These are phyloP conservation scores for Aciculoconidium aculeatum DNA, from an alignment of 805 yeast genomes.

Conservation along the genomic window DNA sequence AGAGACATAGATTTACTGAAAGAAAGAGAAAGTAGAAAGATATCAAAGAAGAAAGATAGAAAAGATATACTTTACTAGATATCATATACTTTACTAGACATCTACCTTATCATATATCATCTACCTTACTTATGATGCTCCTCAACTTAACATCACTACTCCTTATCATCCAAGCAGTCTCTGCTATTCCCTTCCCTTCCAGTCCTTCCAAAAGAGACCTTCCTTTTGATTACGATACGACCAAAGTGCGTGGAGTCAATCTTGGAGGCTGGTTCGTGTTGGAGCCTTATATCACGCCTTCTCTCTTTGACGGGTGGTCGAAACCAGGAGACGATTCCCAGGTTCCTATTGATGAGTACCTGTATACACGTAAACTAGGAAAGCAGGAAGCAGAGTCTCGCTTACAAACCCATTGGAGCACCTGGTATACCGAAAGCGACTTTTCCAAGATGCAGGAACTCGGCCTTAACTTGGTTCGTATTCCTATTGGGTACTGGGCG, in stretches of 20 bases:
- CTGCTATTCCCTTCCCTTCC: no score
- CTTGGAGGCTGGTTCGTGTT: slow-evolving; percentile 89
- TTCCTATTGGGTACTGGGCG: slow-evolving; percentile 97
- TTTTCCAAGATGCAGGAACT: slow-evolving; percentile 49
- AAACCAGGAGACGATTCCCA: slow-evolving; percentile 24
- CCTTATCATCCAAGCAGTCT: no score
- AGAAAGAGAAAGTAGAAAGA: no score
- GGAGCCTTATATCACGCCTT: slow-evolving; percentile 83
- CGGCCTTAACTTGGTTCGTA: slow-evolving; percentile 81
- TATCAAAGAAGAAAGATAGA: no score
- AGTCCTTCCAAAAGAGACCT: slow-evolving; percentile 16
- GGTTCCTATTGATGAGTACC: slow-evolving; percentile 81
- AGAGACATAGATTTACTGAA: no score
- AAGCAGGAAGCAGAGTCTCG: slow-evolving; percentile 45
- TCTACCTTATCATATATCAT: no score
- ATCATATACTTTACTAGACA: no score
- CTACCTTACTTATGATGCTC: no score
- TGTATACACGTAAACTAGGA: slow-evolving; percentile 57
- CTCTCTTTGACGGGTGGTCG: slow-evolving; percentile 50
- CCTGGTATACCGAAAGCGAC: slow-evolving; percentile 73
- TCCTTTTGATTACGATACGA: slow-evolving; percentile 29
- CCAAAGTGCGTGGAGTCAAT: slow-evolving; percentile 60
- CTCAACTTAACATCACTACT: no score
- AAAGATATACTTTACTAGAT: no score
- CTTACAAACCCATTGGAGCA: slow-evolving; percentile 67